Percentiles rank a stretch among this genome's conserved stretches.
Evolutionary conservation across 345 rosid genomes (phyloP).

Genomic region (Rhizophora mangle): DNA sequence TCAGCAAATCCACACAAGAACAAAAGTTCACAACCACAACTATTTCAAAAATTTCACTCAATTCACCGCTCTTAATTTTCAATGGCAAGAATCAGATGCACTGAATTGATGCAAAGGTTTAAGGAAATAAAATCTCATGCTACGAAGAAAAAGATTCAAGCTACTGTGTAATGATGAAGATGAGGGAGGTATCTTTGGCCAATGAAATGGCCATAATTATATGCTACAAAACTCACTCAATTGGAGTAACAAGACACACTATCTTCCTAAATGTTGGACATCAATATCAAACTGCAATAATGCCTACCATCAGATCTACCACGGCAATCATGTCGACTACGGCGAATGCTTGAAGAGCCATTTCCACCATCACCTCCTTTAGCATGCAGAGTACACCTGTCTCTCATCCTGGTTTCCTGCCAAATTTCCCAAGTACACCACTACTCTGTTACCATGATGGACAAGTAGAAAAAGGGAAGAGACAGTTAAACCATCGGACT

Average conservation of each 20-base stretch:
- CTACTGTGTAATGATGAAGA: neutral
- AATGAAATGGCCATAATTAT: neutral
- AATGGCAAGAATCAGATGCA: neutral
- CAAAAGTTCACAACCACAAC: neutral
- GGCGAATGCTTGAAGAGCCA: conserved; percentile 52
- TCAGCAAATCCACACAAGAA: conserved; percentile 17
- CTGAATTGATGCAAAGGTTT: neutral
- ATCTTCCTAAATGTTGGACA: neutral
- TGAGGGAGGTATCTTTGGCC: neutral
- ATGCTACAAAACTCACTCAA: neutral
- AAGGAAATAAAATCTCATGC: neutral
- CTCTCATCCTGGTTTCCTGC: conserved; percentile 72
- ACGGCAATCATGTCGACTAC: conserved; percentile 44
- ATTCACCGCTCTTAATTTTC: neutral
- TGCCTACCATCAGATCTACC: conserved; percentile 60
- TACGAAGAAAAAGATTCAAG: neutral
- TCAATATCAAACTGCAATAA: neutral
- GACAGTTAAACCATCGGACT: neutral
- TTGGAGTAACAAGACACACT: neutral
- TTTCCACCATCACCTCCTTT: conserved; percentile 73
- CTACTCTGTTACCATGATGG: neutral
- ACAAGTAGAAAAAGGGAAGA: neutral
- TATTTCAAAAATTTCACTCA: neutral
- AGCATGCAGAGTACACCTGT: conserved; percentile 40
- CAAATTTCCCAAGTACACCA: conserved; percentile 10